These are phyloP conservation scores for Agastache rugosa DNA, from an alignment of 257 asterid species.

Conservation along the genomic window DNA sequence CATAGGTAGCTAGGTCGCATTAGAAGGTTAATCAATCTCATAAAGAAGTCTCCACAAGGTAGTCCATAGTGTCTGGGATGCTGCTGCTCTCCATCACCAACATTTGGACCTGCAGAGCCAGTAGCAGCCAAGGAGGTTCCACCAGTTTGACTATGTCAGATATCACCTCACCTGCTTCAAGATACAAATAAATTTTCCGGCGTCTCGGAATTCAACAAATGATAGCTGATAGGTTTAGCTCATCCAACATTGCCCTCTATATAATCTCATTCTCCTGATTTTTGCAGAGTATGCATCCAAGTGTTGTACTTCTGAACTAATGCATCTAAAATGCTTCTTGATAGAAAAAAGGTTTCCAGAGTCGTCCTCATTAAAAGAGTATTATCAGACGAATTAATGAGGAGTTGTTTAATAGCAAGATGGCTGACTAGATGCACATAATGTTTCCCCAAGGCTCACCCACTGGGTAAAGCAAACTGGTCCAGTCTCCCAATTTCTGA, in stretches of 20 bases:
- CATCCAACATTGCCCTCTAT: not conserved
- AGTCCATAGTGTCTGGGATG: not conserved
- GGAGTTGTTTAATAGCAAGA: not conserved
- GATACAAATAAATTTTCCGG: not conserved
- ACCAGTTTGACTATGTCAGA: not conserved
- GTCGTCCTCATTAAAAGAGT: not conserved
- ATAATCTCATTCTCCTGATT: not conserved
- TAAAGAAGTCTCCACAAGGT: not conserved
- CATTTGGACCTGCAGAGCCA: not conserved
- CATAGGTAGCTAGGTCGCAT: not conserved
- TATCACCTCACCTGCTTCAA: constrained; percentile 21
- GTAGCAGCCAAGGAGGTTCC: constrained; percentile 8
- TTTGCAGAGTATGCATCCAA: not conserved
- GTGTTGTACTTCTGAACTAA: not conserved
- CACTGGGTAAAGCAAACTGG: constrained; percentile 3
- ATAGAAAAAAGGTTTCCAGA: not conserved
- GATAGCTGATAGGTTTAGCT: constrained; percentile 7
- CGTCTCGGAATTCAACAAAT: not conserved
- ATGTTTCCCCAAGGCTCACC: not conserved
- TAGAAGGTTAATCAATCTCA: constrained; percentile 1
- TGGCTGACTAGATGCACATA: constrained; percentile 6
- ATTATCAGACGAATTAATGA: not conserved
- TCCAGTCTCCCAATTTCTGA: not conserved
- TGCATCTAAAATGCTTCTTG: not conserved
- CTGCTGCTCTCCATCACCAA: not conserved